A percentile compares a stretch with the other conserved stretches of the same genome.
Conservation (phyloP, 208 protist species). For the Spongospora subterranea region DNA sequence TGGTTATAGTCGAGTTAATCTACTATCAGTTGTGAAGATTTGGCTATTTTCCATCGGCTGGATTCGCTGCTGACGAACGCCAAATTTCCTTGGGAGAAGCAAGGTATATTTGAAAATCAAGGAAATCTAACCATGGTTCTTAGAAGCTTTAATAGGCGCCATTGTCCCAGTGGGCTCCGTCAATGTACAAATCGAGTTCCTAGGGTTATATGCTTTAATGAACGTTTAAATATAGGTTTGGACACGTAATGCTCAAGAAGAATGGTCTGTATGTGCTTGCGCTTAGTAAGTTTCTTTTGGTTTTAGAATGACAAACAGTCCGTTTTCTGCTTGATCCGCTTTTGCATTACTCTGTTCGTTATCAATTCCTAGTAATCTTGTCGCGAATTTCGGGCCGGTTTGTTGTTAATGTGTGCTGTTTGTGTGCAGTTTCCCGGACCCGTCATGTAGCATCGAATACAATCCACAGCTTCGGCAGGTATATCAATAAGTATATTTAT, state of each 20-base stretch:
- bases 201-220: not conserved
- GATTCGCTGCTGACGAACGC: constrained; percentile 36
- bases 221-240: not conserved
- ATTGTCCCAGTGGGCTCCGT: constrained; percentile 32
- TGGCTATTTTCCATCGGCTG: not conserved
- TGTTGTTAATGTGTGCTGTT: too few relatives aligned
- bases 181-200: not conserved
- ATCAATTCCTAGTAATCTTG: too few relatives aligned
- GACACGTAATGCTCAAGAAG: not conserved
- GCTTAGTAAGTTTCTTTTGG: not conserved
- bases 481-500: too few relatives aligned
- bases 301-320: not conserved
- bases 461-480: too few relatives aligned
- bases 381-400: too few relatives aligned
- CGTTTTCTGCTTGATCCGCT: not conserved
- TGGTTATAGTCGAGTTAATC: not conserved
- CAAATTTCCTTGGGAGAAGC: constrained; percentile 36
- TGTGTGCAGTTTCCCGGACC: not conserved
- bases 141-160: not conserved
- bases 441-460: not conserved
- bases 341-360: too few relatives aligned
- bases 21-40: not conserved
- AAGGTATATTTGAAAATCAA: not conserved
- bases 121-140: not conserved
- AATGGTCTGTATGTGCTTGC: not conserved